These are phyloP conservation scores for Microdochium bolleyi DNA, from an alignment of 2,329 filamentous ascomycete genomes.

Conservation along the genomic window DNA sequence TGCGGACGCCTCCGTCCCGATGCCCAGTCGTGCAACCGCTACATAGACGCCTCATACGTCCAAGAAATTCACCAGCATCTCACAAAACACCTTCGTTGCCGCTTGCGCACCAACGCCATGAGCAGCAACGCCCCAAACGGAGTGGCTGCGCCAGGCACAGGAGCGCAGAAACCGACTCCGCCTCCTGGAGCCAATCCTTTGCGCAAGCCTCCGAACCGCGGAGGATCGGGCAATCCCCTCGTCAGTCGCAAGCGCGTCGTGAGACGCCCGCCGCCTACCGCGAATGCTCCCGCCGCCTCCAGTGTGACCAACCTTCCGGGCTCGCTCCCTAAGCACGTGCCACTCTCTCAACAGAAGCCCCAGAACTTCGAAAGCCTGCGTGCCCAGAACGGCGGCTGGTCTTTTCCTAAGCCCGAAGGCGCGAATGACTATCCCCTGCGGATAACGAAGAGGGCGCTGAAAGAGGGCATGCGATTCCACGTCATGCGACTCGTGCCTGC, in stretches of 20 bases:
- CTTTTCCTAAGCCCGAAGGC: slow-evolving; percentile 36
- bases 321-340: slow-evolving; percentile 12
- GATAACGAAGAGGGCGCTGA: slow-evolving; percentile 72
- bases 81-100: not conserved
- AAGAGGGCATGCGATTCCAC: slow-evolving; percentile 77
- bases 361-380: slow-evolving; percentile 32
- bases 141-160: slow-evolving; percentile 33
- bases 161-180: slow-evolving; percentile 36
- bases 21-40: slow-evolving; percentile 6
- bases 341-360: slow-evolving; percentile 10
- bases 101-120: slow-evolving; percentile 16
- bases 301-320: not conserved
- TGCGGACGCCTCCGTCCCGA: slow-evolving; percentile 7
- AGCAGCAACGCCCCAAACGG: slow-evolving; percentile 16
- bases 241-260: slow-evolving; percentile 50
- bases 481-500: slow-evolving; percentile 67
- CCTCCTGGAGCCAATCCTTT: slow-evolving; percentile 29
- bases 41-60: not conserved
- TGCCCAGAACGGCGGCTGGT: slow-evolving; percentile 48
- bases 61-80: not conserved
- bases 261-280: slow-evolving; percentile 23
- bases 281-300: slow-evolving; percentile 8
- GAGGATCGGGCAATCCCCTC: slow-evolving; percentile 47
- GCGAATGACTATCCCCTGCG: slow-evolving; percentile 56
- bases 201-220: slow-evolving; percentile 34